Evolutionary conservation across 2,329 filamentous ascomycete genomes (phyloP).

Genomic region (Orbilia quercus): DNA sequence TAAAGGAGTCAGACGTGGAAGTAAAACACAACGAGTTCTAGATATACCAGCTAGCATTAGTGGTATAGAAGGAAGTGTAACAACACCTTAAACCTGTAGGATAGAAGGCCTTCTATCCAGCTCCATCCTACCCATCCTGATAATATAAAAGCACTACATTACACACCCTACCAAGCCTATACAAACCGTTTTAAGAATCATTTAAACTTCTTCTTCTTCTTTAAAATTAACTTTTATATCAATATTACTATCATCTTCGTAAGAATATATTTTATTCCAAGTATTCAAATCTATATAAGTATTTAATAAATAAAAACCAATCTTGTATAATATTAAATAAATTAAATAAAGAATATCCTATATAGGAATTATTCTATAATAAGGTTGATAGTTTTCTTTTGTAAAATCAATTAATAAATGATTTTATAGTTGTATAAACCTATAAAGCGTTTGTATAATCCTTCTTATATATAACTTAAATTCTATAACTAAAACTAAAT

Average conservation of each 20-base stretch:
- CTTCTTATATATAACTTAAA: not conserved
- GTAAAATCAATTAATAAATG: not conserved
- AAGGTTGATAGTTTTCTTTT: not conserved
- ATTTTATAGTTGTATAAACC: conserved; percentile 4
- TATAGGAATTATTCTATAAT: conserved; percentile 3
- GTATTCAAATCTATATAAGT: conserved; percentile 2
- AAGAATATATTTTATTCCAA: conserved; percentile 4
- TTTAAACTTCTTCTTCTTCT: not conserved
- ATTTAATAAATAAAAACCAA: not conserved
- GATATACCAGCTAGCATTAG: no score
- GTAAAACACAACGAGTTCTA: no score
- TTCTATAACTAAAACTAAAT: not conserved
- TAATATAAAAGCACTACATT: no score
- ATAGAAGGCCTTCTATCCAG: no score
- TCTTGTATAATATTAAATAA: conserved; percentile 8
- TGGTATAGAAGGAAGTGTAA: no score
- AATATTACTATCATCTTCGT: conserved; percentile 4
- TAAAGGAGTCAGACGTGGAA: no score
- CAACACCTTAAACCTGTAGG: no score
- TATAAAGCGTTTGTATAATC: conserved; percentile 9
- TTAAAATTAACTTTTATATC: not conserved
- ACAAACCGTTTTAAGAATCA: no score
- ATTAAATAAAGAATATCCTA: not conserved
- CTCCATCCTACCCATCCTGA: no score
- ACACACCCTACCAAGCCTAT: no score